Base-by-base conservation (phyloP, 371 early-diverging fungal species). In the Mucor ambiguus region DNA sequence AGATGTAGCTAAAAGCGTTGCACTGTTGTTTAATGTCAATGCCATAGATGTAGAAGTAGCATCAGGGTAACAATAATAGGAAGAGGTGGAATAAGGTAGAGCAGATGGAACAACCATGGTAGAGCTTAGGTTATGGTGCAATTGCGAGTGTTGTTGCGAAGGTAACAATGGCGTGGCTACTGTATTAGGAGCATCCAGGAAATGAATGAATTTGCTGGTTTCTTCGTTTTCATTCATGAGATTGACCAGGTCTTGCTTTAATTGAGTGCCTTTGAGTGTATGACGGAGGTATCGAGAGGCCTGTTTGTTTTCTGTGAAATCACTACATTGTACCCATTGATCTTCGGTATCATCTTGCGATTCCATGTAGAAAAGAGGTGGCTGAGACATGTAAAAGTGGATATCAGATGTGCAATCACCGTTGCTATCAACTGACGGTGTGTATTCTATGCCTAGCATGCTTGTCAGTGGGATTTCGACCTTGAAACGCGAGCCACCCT, bases 291-390 rank as follows among this genome's bases (percentile, higher is more conserved):
- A 82, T 14, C 82, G 66, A 10, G 88, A 84, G 11, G 90, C 91
- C 76, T 90, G 90, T 66, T 81, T 83, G 64, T 78, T 79, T 63
- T 90, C 91, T 9, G 91, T 92, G 61, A 92, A 92, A 70, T 92
- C 92, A 24, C 83, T 81, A 74, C 91, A 90, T 66, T 85, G 86
- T 12, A 83, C 74, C 89, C 90, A 91, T 49, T 14, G 41, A 61
- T 18, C 28, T 8, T 58, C 41, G 4, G 38, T 26, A 4, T 57
- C 20, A 8, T 37, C 28, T 29, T 37, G 33, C 18, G 58, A 24
- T 26, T 58, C 30, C 86, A 89, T 87, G 70, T 78, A 90, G 73
- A 87, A 89, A 44, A 80, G 73, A 4, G 92, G 90, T 4, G 80
- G 69, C 61, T 87, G 82, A 30, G 69, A 67, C 38, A 92, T 71